A percentile compares a stretch with the other conserved stretches of the same genome.
Conservation (phyloP, 495 filamentous ascomycete species). For the Penicillium longicatenatum region DNA sequence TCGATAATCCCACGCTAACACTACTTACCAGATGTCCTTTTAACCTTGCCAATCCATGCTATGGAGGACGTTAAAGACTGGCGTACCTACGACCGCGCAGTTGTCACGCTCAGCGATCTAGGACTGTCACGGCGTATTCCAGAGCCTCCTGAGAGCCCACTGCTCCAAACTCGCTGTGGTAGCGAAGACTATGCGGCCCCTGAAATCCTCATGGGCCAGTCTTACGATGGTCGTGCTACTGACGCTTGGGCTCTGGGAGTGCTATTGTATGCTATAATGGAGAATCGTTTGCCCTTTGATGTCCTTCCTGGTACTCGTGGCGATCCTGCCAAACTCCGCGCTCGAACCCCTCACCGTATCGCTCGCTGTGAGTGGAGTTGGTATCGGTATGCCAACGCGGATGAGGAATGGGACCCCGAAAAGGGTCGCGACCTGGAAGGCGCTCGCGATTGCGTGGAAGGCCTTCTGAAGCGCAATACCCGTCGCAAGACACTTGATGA, state of each 20-base stretch:
- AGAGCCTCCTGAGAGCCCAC: constrained; percentile 64
- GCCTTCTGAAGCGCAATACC: constrained; percentile 74
- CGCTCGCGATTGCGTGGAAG: constrained; percentile 78
- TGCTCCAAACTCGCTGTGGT: constrained; percentile 87
- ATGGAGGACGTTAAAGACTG: constrained; percentile 60
- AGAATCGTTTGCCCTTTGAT: constrained; percentile 90
- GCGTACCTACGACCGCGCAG: constrained; percentile 71
- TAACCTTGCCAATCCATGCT: constrained; percentile 68
- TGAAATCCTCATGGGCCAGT: constrained; percentile 91
- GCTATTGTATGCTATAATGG: constrained; percentile 88
- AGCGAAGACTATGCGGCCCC: constrained; percentile 97
- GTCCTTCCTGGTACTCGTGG: constrained; percentile 73
- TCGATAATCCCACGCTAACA: not conserved
- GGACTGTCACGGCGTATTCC: constrained; percentile 85
- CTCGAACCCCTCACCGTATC: constrained; percentile 86
- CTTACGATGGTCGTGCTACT: constrained; percentile 89
- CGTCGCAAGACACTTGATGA: constrained; percentile 72
- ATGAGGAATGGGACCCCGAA: constrained; percentile 66
- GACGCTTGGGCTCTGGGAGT: constrained; percentile 97
- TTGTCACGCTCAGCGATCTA: constrained; percentile 88
- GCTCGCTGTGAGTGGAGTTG: constrained; percentile 93
- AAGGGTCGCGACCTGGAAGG: constrained; percentile 67
- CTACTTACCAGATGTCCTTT: constrained; percentile 70
- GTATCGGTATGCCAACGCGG: constrained; percentile 75
- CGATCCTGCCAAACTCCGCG: constrained; percentile 66